Base-by-base conservation (phyloP, 495 filamentous ascomycete genomes). In the Geoglossum glabrum region DNA sequence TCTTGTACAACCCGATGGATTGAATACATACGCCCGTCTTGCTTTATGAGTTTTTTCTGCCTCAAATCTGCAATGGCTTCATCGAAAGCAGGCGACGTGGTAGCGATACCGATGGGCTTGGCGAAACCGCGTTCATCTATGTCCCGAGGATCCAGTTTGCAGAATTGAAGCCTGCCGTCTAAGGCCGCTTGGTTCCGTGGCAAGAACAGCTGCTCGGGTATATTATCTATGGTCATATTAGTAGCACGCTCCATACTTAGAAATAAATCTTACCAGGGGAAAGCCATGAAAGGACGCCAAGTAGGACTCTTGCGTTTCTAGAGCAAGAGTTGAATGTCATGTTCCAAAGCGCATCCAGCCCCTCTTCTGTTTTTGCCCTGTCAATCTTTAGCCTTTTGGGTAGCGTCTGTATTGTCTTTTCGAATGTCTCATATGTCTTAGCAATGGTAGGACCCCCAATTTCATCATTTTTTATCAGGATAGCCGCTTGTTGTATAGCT, bases 1-100 rank as follows among this genome's bases (percentile, higher is more conserved):
- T 57, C 56, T 52, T 63, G 61, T 8, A 63, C 61, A 4, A 63
- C 56, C 2, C 61, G 55, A 61, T 63, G 61, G 27, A 61, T 57
- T 0, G 61, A 57, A 38, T 26, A 43, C 0, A 38, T 30, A 9
- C 40, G 54, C 8, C 30, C 34, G 36, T 61, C 61, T 54, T 54
- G 38, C 19, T 61, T 63, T 31, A 62, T 49, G 19, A 62, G 60
- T 8, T 47, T 10, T 21, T 19, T 21, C 17, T 45, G 11, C n/a
- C 1, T 3, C 3, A 45, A 21, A 21, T 45, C 40, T 4, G 5
- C 17, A 21, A 45, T 21, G n/a, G 40, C 40, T 0, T 19, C 13
- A 19, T 19, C n/a, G 23, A 45, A 21, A 19, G 4, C 40, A 45
- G n/a, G n/a, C 5, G 40, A 45, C 4, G 40, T 19, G n/a, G 40